Base-by-base conservation (phyloP, 2,329 filamentous ascomycete genomes). In the Penicillium sp. region DNA sequence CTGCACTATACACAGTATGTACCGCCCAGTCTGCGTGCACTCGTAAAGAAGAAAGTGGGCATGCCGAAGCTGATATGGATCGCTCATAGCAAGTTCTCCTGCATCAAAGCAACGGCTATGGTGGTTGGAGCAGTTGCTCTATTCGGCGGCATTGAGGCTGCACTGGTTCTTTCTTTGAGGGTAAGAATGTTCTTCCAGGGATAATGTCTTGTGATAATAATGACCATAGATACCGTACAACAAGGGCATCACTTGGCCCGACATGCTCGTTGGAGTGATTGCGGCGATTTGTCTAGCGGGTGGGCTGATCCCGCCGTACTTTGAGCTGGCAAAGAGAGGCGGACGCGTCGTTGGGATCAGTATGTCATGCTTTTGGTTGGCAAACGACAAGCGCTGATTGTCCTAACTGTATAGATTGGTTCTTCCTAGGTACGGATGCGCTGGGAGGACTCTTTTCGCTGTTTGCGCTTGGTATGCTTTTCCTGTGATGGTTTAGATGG, bases 341-440 rank as follows among this genome's bases (percentile, higher is more conserved):
- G 87, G 88, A 0, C 80, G 86, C 26, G 86, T 89, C 2, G 79
- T 88, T 31, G 88, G 87, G 0, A 84, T 89, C 58, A 87, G 86
- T 81, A 70, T 61, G 78, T 74, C 54, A 47, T 35, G 8, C 31
- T 8, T 23, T 45, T 15, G 8, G 13, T 41, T 41, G 9, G 13
- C 5, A 41, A 15, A 5, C 15, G 35, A 41, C 11, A 41, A 13
- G 26, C 35, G 26, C 19, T n/a, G 23, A 52, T 15, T n/a, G 26
- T 26, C 3, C 26, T 26, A 13, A 31, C 13, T 41, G 23, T 23
- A 5, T 55, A 82, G 82, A 82, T 65, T 84, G 83, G 70, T 74
- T 86, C 15, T 90, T 90, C 66, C 73, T 90, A 3, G 75, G 76
- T 0, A 85, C 89, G 67, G 88, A 90, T 68, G 88, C 83, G 60